These are phyloP conservation scores for Eucommia ulmoides DNA, from an alignment of 257 asterid species.

Conservation along the genomic window DNA sequence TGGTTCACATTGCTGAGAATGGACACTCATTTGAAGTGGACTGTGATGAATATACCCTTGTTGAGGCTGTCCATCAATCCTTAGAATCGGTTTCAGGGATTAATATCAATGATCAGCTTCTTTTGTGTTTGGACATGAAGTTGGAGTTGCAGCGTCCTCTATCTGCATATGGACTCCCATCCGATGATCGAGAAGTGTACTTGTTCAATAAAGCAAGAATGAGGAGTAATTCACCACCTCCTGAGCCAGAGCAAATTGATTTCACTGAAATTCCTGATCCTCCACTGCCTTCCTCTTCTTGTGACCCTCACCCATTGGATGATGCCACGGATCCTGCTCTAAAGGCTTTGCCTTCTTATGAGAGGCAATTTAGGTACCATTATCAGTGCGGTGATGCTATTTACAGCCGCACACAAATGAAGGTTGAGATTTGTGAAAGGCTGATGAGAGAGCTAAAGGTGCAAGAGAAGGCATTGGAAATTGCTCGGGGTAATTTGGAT, in stretches of 20 bases:
- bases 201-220: constrained; percentile 71
- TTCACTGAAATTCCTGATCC: constrained; percentile 56
- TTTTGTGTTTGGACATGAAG: constrained; percentile 80
- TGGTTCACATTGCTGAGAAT: constrained; percentile 76
- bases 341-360: constrained; percentile 81
- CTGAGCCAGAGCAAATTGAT: constrained; percentile 48
- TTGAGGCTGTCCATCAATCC: constrained; percentile 57
- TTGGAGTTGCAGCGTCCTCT: constrained; percentile 61
- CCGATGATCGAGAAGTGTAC: constrained; percentile 61
- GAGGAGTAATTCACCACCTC: constrained; percentile 57
- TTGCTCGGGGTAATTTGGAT: constrained; percentile 78
- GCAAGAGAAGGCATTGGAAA: constrained; percentile 87
- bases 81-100: constrained; percentile 54
- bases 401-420: constrained; percentile 51
- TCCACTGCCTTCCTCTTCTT: constrained; percentile 33
- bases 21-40: constrained; percentile 67
- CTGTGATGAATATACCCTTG: constrained; percentile 61
- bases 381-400: constrained; percentile 71
- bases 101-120: constrained; percentile 63
- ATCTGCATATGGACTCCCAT: constrained; percentile 66
- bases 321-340: constrained; percentile 87
- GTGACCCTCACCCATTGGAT: constrained; percentile 62
- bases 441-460: constrained; percentile 72
- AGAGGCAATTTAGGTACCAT: constrained; percentile 85
- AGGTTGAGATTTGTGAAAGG: constrained; percentile 45